Conservation (phyloP, 805 yeast genomes). For the Candida jianshihensis region DNA sequence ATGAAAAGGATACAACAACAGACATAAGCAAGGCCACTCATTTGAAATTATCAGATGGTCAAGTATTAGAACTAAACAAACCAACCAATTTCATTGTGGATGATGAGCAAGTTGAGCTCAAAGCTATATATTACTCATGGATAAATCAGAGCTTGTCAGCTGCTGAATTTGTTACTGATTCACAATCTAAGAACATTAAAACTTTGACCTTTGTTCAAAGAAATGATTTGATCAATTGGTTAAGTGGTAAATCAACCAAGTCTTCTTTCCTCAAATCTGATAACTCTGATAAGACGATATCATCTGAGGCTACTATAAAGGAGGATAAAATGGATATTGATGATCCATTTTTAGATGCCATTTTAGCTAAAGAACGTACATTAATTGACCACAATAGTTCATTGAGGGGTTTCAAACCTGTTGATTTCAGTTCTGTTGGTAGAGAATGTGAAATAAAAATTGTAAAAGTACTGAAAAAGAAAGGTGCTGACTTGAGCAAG, state of each 20-base stretch:
- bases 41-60: slow-evolving; percentile 22
- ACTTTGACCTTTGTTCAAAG: slow-evolving; percentile 80
- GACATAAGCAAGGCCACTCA: slow-evolving; percentile 31
- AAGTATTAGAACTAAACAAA: slow-evolving; percentile 31
- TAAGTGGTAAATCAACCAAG: slow-evolving; percentile 58
- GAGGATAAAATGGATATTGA: slow-evolving; percentile 12
- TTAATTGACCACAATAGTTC: slow-evolving; percentile 53
- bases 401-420: slow-evolving; percentile 57
- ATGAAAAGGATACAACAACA: slow-evolving; percentile 21
- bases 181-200: slow-evolving; percentile 54
- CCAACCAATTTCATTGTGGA: slow-evolving; percentile 52
- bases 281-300: slow-evolving; percentile 5
- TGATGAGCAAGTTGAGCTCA: slow-evolving; percentile 40
- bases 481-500: slow-evolving; percentile 9
- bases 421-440: slow-evolving; percentile 61
- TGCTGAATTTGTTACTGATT: slow-evolving; percentile 73
- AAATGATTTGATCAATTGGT: slow-evolving; percentile 77
- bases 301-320: slow-evolving; percentile 1
- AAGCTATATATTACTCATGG: slow-evolving; percentile 75
- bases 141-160: slow-evolving; percentile 62
- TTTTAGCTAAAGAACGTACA: slow-evolving; percentile 36
- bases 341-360: slow-evolving; percentile 28
- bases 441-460: slow-evolving; percentile 58
- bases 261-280: slow-evolving; percentile 42
- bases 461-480: slow-evolving; percentile 28